A percentile compares a stretch with the other conserved stretches of the same genome.
Conservation (phyloP, 805 yeast genomes). For the Sugiyamaella smithiae region DNA sequence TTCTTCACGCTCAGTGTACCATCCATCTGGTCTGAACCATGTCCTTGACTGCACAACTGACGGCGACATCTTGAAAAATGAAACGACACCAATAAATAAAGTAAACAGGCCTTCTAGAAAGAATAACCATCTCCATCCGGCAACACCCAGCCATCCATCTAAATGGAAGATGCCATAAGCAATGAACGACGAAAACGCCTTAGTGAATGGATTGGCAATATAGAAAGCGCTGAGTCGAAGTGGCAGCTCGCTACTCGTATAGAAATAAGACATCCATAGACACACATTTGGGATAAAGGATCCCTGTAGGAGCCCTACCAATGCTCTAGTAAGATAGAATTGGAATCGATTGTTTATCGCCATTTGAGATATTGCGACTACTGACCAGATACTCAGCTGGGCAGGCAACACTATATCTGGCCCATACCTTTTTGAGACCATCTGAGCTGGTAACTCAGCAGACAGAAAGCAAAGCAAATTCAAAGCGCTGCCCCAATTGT, state of each 20-base stretch:
- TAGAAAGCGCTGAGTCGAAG: slow-evolving; percentile 56
- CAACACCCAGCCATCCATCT: slow-evolving; percentile 41
- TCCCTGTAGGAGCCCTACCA: slow-evolving; percentile 57
- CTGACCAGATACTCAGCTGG: slow-evolving; percentile 54
- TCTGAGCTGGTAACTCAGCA: slow-evolving; percentile 65
- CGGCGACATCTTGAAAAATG: slow-evolving; percentile 50
- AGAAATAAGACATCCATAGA: slow-evolving; percentile 62
- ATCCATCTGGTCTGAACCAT: slow-evolving; percentile 47
- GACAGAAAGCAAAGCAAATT: slow-evolving; percentile 50
- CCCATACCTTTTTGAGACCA: slow-evolving; percentile 61
- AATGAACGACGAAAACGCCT: slow-evolving; percentile 42
- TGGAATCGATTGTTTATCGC: slow-evolving; percentile 41
- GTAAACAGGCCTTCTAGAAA: slow-evolving; percentile 58
- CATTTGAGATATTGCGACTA: slow-evolving; percentile 52
- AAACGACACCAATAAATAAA: slow-evolving; percentile 45
- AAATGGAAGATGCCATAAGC: slow-evolving; percentile 52
- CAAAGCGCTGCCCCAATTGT: slow-evolving; percentile 55
- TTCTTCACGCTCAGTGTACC: slow-evolving; percentile 54
- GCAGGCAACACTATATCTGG: slow-evolving; percentile 61
- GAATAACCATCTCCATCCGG: slow-evolving; percentile 65
- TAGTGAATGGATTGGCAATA: slow-evolving; percentile 48
- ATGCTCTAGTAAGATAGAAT: slow-evolving; percentile 48
- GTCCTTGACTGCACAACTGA: slow-evolving; percentile 49
- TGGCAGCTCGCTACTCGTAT: slow-evolving; percentile 54
- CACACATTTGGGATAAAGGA: slow-evolving; percentile 61